These are phyloP conservation scores for Phytophthora foliorum DNA, from an alignment of 352 stramenopile genomes.

Conservation along the genomic window DNA sequence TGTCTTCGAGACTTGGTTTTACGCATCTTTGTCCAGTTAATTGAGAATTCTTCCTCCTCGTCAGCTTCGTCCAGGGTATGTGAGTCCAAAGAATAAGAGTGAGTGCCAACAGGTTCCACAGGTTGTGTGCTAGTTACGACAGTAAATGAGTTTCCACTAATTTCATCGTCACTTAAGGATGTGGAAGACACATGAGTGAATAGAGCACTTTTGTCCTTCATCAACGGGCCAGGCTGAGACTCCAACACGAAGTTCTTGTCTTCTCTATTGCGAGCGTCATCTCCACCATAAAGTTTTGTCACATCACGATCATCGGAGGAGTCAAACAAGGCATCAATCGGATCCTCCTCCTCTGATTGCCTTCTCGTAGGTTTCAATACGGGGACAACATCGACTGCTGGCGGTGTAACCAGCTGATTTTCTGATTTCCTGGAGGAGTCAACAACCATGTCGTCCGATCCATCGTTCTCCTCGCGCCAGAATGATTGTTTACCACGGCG, in stretches of 20 bases:
- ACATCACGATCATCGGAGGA: conserved; percentile 58
- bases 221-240: neutral
- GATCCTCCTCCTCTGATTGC: conserved; percentile 44
- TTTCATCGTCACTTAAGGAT: conserved; percentile 10
- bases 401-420: conserved; percentile 2
- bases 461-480: conserved; percentile 10
- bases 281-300: conserved; percentile 31
- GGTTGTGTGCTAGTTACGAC: neutral
- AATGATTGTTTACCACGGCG: conserved; percentile 20
- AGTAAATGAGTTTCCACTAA: conserved; percentile 6
- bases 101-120: neutral
- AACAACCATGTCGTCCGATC: neutral
- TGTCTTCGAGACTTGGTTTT: conserved; percentile 39
- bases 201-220: conserved; percentile 6
- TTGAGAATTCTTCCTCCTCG: conserved; percentile 51
- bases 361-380: conserved; percentile 3
- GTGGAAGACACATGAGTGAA: conserved; percentile 11
- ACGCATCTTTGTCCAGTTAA: conserved; percentile 57
- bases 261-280: conserved; percentile 5
- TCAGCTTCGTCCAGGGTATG: conserved; percentile 17
- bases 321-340: conserved; percentile 80
- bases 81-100: conserved; percentile 1
- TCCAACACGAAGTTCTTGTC: neutral
- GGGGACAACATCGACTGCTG: conserved; percentile 24
- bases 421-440: neutral